Conservation (phyloP, 2,329 filamentous ascomycete genomes). For the Rhynchosporium graminicola region DNA sequence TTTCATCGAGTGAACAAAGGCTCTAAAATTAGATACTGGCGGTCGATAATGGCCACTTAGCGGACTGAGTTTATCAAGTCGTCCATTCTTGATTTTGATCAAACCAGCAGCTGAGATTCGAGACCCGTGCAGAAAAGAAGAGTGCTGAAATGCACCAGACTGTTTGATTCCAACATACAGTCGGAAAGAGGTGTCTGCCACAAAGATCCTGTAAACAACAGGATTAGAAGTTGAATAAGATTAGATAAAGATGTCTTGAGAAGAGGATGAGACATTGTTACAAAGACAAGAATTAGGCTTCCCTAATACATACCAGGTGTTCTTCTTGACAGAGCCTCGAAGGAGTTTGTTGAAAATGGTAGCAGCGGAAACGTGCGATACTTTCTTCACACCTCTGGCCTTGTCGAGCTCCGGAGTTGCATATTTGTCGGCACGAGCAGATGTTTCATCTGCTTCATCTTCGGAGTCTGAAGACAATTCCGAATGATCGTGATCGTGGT, state of each 20-base stretch:
- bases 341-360: slow-evolving; percentile 78
- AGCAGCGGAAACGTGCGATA: slow-evolving; percentile 68
- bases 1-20: slow-evolving; percentile 73
- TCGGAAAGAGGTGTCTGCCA: slow-evolving; percentile 80
- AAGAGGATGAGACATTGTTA: no score
- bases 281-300: no score
- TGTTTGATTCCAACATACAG: slow-evolving; percentile 90
- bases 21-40: slow-evolving; percentile 74
- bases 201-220: slow-evolving; percentile 65
- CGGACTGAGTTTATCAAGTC: slow-evolving; percentile 71
- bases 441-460: slow-evolving; percentile 46
- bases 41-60: slow-evolving; percentile 82
- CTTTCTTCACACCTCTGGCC: slow-evolving; percentile 59
- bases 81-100: slow-evolving; percentile 81
- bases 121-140: slow-evolving; percentile 81
- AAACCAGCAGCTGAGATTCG: slow-evolving; percentile 81
- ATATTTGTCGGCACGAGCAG: slow-evolving; percentile 64
- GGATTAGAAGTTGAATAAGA: no score
- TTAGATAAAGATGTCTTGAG: no score
- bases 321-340: slow-evolving; percentile 76
- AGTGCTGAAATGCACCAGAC: slow-evolving; percentile 86
- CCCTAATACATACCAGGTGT: slow-evolving; percentile 59
- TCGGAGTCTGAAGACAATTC: slow-evolving; percentile 42
- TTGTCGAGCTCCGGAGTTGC: slow-evolving; percentile 63
- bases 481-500: slow-evolving; percentile 24